Percentiles rank a stretch among this genome's conserved stretches.
phyloP scores from a whole-genome alignment of 202 grass and related monocot species.

The Hordeum pubiflorum region DNA sequence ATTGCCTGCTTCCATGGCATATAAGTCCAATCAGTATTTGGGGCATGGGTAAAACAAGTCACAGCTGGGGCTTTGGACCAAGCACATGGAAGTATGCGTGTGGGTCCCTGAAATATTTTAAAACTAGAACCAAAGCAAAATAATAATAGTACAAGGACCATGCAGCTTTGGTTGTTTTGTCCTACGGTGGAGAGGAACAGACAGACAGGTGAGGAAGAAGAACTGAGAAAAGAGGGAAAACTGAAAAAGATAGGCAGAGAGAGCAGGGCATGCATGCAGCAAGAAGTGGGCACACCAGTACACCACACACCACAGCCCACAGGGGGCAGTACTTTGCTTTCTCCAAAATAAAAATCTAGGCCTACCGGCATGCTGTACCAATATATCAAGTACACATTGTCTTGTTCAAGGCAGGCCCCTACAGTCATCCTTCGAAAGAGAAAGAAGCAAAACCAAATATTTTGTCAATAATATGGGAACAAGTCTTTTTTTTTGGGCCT shows the following conservation, averaged over 20 bases:
- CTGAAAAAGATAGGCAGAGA: neutral
- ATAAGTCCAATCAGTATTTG: constrained; percentile 17
- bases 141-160: neutral
- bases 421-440: neutral
- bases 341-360: constrained; percentile 3
- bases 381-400: neutral
- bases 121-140: neutral
- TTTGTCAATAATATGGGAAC: neutral
- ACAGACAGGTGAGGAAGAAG: constrained; percentile 5
- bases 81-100: neutral
- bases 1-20: constrained; percentile 29
- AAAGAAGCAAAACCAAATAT: neutral
- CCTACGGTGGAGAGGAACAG: neutral
- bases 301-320: neutral
- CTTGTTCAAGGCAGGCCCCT: neutral
- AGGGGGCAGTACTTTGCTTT: constrained; percentile 11
- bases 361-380: constrained; percentile 17
- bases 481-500: neutral
- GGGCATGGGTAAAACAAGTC: constrained; percentile 3
- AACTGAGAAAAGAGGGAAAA: neutral
- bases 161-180: constrained; percentile 30
- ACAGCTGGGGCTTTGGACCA: constrained; percentile 16
- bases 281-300: constrained; percentile 25
- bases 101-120: neutral
- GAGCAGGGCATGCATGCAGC: constrained; percentile 27